These are phyloP conservation scores for Metschnikowia gruessii DNA, from an alignment of 805 yeast species.

Conservation along the genomic window DNA sequence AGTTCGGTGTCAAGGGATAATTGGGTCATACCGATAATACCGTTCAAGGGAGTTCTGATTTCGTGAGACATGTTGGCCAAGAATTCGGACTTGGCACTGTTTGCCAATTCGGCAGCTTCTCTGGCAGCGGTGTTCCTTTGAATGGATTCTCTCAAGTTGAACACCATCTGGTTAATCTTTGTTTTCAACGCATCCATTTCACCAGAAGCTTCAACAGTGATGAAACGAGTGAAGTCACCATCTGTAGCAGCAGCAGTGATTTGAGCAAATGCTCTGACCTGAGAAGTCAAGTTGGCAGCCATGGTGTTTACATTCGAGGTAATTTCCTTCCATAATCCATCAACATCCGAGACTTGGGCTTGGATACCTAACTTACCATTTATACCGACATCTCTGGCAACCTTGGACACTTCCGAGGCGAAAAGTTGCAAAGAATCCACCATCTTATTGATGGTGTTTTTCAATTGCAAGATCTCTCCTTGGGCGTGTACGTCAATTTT, in stretches of 20 bases:
- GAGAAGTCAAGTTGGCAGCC: constrained; percentile 92
- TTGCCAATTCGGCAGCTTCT: constrained; percentile 91
- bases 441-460: constrained; percentile 87
- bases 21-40: constrained; percentile 92
- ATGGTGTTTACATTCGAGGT: constrained; percentile 88
- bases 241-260: constrained; percentile 93
- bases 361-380: constrained; percentile 92
- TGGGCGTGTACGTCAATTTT: constrained; percentile 88
- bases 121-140: constrained; percentile 91
- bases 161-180: constrained; percentile 58
- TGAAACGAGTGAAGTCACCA: constrained; percentile 87
- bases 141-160: constrained; percentile 80
- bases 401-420: constrained; percentile 85
- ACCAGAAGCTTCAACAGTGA: constrained; percentile 88
- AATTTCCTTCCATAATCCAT: constrained; percentile 89
- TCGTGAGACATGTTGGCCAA: constrained; percentile 84
- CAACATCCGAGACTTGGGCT: constrained; percentile 87
- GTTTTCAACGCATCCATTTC: constrained; percentile 77
- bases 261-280: constrained; percentile 90
- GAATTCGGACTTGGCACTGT: constrained; percentile 85
- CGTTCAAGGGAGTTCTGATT: constrained; percentile 88
- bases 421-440: constrained; percentile 86
- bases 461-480: constrained; percentile 84
- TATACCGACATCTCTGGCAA: constrained; percentile 90
- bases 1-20: constrained; percentile 82